phyloP scores from a whole-genome alignment of 2,329 filamentous ascomycete genomes.

The Keithomyces neogunnii region DNA sequence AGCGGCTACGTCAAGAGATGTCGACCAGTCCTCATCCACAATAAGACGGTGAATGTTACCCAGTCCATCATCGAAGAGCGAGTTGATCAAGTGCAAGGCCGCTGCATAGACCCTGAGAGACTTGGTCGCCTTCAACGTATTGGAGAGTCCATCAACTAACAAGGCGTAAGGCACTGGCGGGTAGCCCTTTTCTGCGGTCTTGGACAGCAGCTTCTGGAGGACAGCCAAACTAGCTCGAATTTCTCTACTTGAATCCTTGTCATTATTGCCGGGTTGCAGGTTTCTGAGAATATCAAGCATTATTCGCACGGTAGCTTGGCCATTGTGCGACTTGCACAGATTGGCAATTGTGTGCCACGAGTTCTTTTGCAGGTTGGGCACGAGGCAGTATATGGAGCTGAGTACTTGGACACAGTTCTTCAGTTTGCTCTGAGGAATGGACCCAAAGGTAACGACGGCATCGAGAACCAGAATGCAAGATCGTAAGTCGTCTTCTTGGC shows the following conservation, averaged over 20 bases:
- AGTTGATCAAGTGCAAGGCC: conserved; percentile 45
- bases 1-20: conserved; percentile 49
- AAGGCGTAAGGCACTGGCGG: conserved; percentile 50
- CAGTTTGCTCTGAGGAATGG: conserved; percentile 55
- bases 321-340: conserved; percentile 65
- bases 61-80: conserved; percentile 43
- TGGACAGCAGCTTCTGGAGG: conserved; percentile 53
- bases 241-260: conserved; percentile 45
- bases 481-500: conserved; percentile 53
- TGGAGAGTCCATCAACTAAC: conserved; percentile 48
- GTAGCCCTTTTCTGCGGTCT: conserved; percentile 50
- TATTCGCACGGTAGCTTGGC: conserved; percentile 58
- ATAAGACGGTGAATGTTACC: conserved; percentile 47
- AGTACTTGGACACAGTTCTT: conserved; percentile 61
- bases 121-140: conserved; percentile 35
- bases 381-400: conserved; percentile 62
- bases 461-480: conserved; percentile 62
- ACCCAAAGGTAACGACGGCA: conserved; percentile 62
- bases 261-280: conserved; percentile 34
- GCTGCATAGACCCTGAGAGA: conserved; percentile 37
- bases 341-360: conserved; percentile 65
- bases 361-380: conserved; percentile 50
- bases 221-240: conserved; percentile 56
- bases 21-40: conserved; percentile 57
- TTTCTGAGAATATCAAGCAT: conserved; percentile 53